phyloP scores from a whole-genome alignment of 768 basidiomycete species.

The Ramaria sp. region DNA sequence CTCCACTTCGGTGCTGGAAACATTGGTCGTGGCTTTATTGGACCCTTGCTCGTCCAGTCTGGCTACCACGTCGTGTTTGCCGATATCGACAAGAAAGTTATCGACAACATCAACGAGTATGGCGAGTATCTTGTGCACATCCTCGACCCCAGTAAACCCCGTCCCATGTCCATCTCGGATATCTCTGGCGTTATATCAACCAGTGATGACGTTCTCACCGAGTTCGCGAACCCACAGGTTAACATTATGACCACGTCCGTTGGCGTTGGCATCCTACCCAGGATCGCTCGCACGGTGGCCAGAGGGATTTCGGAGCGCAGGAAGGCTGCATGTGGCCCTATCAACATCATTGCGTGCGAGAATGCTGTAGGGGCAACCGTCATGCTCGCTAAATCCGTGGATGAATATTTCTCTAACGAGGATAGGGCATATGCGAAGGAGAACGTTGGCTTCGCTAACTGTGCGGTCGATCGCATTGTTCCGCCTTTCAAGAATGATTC shows the following conservation, averaged over 20 bases:
- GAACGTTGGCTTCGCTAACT: conserved; percentile 31
- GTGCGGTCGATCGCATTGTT: conserved; percentile 32
- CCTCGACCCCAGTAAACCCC: conserved; percentile 15
- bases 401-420: conserved; percentile 19
- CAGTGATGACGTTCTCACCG: conserved; percentile 10
- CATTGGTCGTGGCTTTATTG: conserved; percentile 30
- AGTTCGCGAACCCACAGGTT: conserved; percentile 15
- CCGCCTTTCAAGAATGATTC: conserved; percentile 14
- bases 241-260: conserved; percentile 29
- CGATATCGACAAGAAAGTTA: conserved; percentile 23
- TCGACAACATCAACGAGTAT: conserved; percentile 22
- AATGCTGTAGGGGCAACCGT: conserved; percentile 28
- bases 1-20: conserved; percentile 31
- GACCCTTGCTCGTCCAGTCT: conserved; percentile 24
- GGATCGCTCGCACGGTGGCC: conserved; percentile 25
- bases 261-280: conserved; percentile 23
- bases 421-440: conserved; percentile 19
- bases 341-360: conserved; percentile 32
- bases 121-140: conserved; percentile 23
- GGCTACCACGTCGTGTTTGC: conserved; percentile 29
- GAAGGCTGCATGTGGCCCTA: conserved; percentile 11
- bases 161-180: neutral
- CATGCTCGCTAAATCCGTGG: conserved; percentile 20
- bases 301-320: conserved; percentile 22
- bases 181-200: conserved; percentile 16